phyloP scores from a whole-genome alignment of 331 rosid species.

The Rhamnella rubrinervis region DNA sequence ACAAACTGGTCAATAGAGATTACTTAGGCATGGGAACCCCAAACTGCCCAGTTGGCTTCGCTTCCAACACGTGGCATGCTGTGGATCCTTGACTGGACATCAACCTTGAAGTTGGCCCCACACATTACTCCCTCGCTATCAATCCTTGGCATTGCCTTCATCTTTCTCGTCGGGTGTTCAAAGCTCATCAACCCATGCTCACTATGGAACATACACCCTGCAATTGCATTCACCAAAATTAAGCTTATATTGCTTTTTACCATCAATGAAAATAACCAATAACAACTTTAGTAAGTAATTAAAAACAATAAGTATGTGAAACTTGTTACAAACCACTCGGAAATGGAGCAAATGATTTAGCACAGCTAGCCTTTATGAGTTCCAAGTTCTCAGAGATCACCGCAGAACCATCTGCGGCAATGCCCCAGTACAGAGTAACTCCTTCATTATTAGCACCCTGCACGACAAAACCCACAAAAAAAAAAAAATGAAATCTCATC shows the following conservation, averaged over 20 bases:
- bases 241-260: background rate
- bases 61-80: conserved; percentile 97
- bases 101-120: conserved; percentile 91
- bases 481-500: background rate
- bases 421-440: conserved; percentile 72
- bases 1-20: background rate
- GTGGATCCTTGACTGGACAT: conserved; percentile 55
- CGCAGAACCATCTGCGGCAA: conserved; percentile 78
- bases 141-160: conserved; percentile 93
- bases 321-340: conserved; percentile 56
- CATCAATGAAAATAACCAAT: no score
- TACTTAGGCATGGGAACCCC: conserved; percentile 43
- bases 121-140: conserved; percentile 94
- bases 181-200: conserved; percentile 71
- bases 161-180: conserved; percentile 84
- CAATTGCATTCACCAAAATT: conserved; percentile 21
- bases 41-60: conserved; percentile 85
- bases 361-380: conserved; percentile 70
- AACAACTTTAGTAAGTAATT: no score
- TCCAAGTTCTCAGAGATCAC: conserved; percentile 73
- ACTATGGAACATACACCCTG: conserved; percentile 94
- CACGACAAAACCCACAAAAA: background rate
- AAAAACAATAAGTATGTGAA: no score
- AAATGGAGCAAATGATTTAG: conserved; percentile 91
- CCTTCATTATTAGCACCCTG: conserved; percentile 69